phyloP scores from a whole-genome alignment of 768 basidiomycete genomes.

The Scleroderma citrinum region DNA sequence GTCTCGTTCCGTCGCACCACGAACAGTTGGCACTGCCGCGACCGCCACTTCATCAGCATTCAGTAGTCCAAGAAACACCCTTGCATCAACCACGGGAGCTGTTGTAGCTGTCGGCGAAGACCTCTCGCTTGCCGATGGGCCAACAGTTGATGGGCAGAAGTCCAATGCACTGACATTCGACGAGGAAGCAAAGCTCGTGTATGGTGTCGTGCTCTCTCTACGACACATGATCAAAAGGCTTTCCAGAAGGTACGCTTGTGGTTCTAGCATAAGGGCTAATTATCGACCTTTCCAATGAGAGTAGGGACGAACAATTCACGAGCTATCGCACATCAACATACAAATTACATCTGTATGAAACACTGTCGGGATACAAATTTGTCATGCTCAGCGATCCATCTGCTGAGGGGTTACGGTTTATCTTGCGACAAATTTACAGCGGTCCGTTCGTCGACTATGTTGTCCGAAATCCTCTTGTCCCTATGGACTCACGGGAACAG shows the following conservation, averaged over 20 bases:
- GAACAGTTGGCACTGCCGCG: slow-evolving; percentile 25
- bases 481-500: slow-evolving; percentile 74
- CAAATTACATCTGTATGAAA: slow-evolving; percentile 91
- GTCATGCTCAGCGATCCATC: slow-evolving; percentile 87
- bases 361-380: slow-evolving; percentile 90
- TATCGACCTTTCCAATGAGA: not conserved
- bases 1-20: slow-evolving; percentile 55
- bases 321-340: slow-evolving; percentile 89
- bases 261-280: not conserved
- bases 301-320: slow-evolving; percentile 86
- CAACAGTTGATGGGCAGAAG: slow-evolving; percentile 14
- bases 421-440: slow-evolving; percentile 85
- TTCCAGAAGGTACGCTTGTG: slow-evolving; percentile 60
- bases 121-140: slow-evolving; percentile 21
- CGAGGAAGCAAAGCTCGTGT: slow-evolving; percentile 96
- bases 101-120: slow-evolving; percentile 59
- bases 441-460: slow-evolving; percentile 94
- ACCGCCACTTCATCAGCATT: slow-evolving; percentile 33
- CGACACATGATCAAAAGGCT: slow-evolving; percentile 95
- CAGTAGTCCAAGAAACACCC: slow-evolving; percentile 60
- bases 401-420: slow-evolving; percentile 74
- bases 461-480: slow-evolving; percentile 83
- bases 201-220: slow-evolving; percentile 88
- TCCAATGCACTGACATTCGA: slow-evolving; percentile 77
- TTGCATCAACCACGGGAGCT: slow-evolving; percentile 58